Evolutionary conservation across 2,329 filamentous ascomycete genomes (phyloP), one percentile per base, ranked within the genome.

Genomic region (Cercospora sesami): DNA sequence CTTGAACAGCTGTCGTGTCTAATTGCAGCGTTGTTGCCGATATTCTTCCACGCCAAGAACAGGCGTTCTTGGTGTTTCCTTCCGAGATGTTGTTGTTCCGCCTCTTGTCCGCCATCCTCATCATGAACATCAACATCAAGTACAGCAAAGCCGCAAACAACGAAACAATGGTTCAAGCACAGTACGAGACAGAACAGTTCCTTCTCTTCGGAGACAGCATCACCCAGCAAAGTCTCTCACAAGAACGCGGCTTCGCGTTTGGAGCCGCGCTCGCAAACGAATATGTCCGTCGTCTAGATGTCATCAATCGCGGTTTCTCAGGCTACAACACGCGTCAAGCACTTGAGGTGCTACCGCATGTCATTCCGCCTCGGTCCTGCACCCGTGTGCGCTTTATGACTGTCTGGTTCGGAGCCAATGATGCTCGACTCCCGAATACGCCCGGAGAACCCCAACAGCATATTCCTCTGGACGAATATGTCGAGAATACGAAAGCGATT

Each of bases 121-220:
- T 57, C 16, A 64, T 64, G 48, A 64, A 64, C 45, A 59, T 58
- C 53, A 39, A 64, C 62, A 45, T 58, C 62, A 58, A 42, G 10
- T 42, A 30, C 45, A 45, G 31, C 51, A 33, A 57, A 18, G 51
- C 62, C n/a, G 36, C 51, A 18, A 33, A 58, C 31, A 36, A 55
- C 16, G 33, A 30, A 8, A 63, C 45, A 10, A 64, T 64, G 62
- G 62, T 58, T 21, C 48, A 42, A 45, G 53, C 55, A 31, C 18
- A 45, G 10, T 58, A 58, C 53, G n/a, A 55, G 10, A 65, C 23
- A n/a, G 64, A 65, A 12, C 81, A 83, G 68, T 81, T 85, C 73
- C 83, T 98, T 70, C 87, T 98, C 26, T 91, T 98, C 70, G 94
- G 94, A 64, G 95, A 98, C 81, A 96, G 92, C 33, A 90, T 98